Evolutionary conservation across 495 filamentous ascomycete species (phyloP), one percentile per base, ranked within the genome.

Genomic region (Delitschia confertaspora): DNA sequence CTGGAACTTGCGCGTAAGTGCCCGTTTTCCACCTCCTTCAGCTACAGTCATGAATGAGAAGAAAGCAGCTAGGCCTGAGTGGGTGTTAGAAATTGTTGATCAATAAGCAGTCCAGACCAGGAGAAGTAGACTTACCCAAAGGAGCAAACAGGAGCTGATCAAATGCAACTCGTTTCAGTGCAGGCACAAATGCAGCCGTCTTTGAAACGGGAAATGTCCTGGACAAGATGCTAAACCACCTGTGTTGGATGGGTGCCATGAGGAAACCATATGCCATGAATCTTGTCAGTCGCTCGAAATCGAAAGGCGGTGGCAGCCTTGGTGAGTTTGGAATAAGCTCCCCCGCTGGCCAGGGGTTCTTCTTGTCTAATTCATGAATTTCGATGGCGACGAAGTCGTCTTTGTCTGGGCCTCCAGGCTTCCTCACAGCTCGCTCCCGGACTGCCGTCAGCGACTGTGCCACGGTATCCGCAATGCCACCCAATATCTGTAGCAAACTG

Each of bases 101-200:
- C 17, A 7, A 44, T 2, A 30, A 41, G 46, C 31, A 16, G 27
- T 10, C 34, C 5, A 17, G 6, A 11, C 9, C 41, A 36, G 36
- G 14, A 16, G 26, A 10, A 8, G 31, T n/a, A 38, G 19, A 57
- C 68, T 56, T 72, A 79, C 88, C 88, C 45, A 89, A 71, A 14
- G 93, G 93, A 18, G 93, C 91, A 65, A 96, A 95, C 22, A 88
- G 74, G n/a, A 95, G 68, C 68, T 99, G 93, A 67, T 99, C 93
- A 52, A 86, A 79, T 8, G 79, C 85, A 14, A 96, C 88, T 33
- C 88, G 72, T 73, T 95, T 93, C 56, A 96, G 60, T 7, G 83
- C 85, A 23, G 84, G 83, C n/a, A 73, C 49, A 18, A 80, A 82
- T 1, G 79, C 82, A 51, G 72, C 74, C 9, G 65, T 70, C 69